These are phyloP conservation scores for Fagopyrum esculentum DNA, from an alignment of 148 eudicot species.

Conservation along the genomic window DNA sequence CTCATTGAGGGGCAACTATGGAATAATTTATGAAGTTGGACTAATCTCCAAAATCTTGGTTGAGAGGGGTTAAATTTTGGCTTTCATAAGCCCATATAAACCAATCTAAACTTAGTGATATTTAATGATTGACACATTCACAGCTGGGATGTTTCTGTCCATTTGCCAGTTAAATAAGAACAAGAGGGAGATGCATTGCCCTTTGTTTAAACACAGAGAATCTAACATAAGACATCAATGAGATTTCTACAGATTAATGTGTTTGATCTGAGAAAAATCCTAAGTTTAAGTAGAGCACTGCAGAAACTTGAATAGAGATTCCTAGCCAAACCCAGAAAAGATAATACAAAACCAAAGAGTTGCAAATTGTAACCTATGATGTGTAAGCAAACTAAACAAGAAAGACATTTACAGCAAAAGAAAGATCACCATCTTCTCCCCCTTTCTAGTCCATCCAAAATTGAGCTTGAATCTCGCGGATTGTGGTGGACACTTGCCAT, in stretches of 20 bases:
- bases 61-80: no score
- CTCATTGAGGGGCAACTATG: no score
- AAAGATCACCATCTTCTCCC: constrained; percentile 30
- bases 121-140: no score
- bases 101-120: no score
- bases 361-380: neutral
- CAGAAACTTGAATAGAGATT: neutral
- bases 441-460: constrained; percentile 31
- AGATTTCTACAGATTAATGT: constrained; percentile 2
- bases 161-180: neutral
- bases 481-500: constrained; percentile 20
- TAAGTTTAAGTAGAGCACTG: neutral
- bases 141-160: no score
- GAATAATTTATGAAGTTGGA: no score
- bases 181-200: neutral
- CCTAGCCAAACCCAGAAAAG: neutral
- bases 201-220: neutral
- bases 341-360: neutral
- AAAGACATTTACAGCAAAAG: neutral
- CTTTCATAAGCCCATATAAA: no score
- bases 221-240: neutral
- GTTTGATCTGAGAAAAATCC: neutral
- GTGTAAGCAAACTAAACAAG: neutral
- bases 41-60: no score
- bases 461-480: constrained; percentile 27